Evolutionary conservation across 2,329 filamentous ascomycete species (phyloP).

Genomic region (Zalaria sp.): DNA sequence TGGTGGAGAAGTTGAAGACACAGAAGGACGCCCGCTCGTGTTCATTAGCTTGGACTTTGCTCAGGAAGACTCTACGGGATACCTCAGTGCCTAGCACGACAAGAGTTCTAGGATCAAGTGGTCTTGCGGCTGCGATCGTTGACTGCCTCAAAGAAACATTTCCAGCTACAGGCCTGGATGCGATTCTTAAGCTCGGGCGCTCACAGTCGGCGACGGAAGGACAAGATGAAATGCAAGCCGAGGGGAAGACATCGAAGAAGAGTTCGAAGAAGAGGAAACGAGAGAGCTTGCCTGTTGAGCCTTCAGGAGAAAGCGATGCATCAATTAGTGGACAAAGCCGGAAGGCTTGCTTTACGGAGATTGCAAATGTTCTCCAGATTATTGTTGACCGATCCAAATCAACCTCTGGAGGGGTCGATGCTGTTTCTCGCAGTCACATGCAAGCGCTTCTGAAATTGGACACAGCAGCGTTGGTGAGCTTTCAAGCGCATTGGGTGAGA

Average conservation of each 20-base stretch:
- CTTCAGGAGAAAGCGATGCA: not conserved
- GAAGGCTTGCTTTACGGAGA: not conserved
- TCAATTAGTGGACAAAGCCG: too few relatives aligned
- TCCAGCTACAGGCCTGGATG: not conserved
- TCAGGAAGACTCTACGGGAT: slow-evolving; percentile 18
- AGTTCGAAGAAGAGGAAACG: slow-evolving; percentile 5
- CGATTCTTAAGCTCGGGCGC: slow-evolving; percentile 9
- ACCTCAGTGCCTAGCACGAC: slow-evolving; percentile 1
- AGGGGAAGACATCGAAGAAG: not conserved
- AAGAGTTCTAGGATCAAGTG: not conserved
- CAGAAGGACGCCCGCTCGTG: slow-evolving; percentile 27
- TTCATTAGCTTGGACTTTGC: slow-evolving; percentile 40
- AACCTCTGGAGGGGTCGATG: not conserved
- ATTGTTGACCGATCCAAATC: not conserved
- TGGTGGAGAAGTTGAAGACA: slow-evolving; percentile 44
- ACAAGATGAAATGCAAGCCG: too few relatives aligned
- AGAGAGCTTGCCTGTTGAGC: not conserved
- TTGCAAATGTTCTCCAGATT: not conserved
- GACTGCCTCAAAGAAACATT: not conserved
- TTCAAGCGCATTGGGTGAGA: slow-evolving; percentile 1
- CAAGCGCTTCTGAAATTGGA: slow-evolving; percentile 2
- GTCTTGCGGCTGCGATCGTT: not conserved
- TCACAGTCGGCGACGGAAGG: not conserved
- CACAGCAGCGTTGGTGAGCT: not conserved
- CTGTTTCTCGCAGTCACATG: slow-evolving; percentile 1